These are phyloP conservation scores for Casuarina glauca DNA, from an alignment of 306 rosid genomes.

Conservation along the genomic window DNA sequence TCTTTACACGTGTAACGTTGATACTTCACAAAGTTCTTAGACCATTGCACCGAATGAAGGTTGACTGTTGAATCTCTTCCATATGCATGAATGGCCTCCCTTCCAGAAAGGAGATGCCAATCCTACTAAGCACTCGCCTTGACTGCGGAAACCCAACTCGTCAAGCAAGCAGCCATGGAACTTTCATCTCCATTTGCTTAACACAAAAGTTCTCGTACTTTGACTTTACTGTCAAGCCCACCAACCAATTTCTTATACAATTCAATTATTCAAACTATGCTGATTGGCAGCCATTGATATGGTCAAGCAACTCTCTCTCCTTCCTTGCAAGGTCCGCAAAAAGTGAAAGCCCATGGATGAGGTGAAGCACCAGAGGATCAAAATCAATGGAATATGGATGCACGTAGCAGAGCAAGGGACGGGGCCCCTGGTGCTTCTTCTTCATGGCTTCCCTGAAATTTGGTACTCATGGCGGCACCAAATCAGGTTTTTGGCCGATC, in stretches of 20 bases:
- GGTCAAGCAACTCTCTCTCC: neutral
- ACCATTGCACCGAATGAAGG: no score
- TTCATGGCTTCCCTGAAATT: slow-evolving; percentile 70
- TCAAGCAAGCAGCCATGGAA: neutral
- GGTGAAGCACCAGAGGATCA: slow-evolving; percentile 64
- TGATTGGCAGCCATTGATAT: neutral
- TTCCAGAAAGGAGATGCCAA: neutral
- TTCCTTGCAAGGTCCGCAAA: neutral
- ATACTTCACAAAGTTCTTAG: no score
- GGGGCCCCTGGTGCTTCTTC: slow-evolving; percentile 68
- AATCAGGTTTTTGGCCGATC: slow-evolving; percentile 43
- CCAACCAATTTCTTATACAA: neutral
- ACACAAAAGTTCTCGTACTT: neutral
- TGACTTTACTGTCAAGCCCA: neutral
- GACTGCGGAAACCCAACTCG: neutral
- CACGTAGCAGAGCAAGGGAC: slow-evolving; percentile 67
- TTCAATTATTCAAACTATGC: neutral
- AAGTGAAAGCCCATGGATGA: slow-evolving; percentile 36
- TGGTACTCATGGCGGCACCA: slow-evolving; percentile 68
- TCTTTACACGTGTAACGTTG: no score
- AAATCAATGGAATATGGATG: slow-evolving; percentile 59
- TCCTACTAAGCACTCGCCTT: no score
- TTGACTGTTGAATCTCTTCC: neutral
- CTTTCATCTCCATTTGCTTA: neutral
- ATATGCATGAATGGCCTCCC: neutral